phyloP scores from a whole-genome alignment of 345 rosid genomes.

The Arabidopsis suecica region DNA sequence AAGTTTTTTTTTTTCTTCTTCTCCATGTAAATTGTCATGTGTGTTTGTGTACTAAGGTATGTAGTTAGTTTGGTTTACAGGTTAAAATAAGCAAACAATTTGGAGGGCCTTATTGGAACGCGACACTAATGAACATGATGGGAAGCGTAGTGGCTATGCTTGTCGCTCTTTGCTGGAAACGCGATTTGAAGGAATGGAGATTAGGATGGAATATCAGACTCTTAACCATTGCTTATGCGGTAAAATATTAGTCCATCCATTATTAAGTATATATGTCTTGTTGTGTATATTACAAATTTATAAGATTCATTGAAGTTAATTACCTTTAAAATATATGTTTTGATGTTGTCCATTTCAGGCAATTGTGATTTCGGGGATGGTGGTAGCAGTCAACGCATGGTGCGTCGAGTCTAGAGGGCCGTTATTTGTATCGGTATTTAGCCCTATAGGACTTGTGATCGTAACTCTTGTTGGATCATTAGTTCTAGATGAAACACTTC shows the following conservation, averaged over 20 bases:
- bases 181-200: conserved; percentile 50
- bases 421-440: conserved; percentile 51
- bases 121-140: conserved; percentile 52
- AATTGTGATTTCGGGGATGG: conserved; percentile 51
- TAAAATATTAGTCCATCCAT: conserved; percentile 8
- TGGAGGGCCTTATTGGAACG: conserved; percentile 51
- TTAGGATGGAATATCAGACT: conserved; percentile 57
- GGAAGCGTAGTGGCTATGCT: conserved; percentile 45
- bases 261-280: neutral
- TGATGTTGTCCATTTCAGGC: conserved; percentile 37
- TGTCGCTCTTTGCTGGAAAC: conserved; percentile 44
- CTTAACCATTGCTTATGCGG: conserved; percentile 48
- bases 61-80: conserved; percentile 23
- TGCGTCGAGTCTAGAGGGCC: conserved; percentile 55
- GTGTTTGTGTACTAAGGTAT: neutral
- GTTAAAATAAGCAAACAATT: conserved; percentile 48
- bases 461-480: conserved; percentile 54
- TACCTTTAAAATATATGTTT: neutral
- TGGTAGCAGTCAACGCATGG: conserved; percentile 47
- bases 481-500: conserved; percentile 50
- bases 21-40: conserved; percentile 5
- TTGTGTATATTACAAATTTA: neutral
- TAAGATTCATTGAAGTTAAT: neutral
- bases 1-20: neutral
- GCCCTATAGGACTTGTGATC: conserved; percentile 53